Percentiles rank a stretch among this genome's conserved stretches.
phyloP scores from a whole-genome alignment of 2,329 filamentous ascomycete genomes.

The Alternaria triticina region DNA sequence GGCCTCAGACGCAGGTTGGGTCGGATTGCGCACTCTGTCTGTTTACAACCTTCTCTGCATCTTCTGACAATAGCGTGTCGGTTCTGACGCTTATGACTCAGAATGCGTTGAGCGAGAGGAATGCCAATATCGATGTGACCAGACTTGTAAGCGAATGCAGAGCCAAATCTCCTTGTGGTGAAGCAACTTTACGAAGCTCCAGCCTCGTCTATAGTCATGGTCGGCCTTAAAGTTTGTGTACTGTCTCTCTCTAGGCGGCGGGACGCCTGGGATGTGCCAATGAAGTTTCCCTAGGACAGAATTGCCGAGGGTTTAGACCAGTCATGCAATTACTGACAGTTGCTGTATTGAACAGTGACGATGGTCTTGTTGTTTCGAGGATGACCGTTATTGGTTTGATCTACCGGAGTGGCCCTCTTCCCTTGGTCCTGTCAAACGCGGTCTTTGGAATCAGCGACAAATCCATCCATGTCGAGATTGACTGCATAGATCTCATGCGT shows the following conservation, averaged over 20 bases:
- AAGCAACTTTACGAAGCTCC: neutral
- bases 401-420: neutral
- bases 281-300: neutral
- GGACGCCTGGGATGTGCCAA: neutral
- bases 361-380: neutral
- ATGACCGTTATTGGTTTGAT: neutral
- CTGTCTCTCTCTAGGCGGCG: neutral
- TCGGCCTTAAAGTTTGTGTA: neutral
- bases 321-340: neutral
- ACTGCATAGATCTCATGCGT: neutral
- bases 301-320: neutral
- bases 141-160: neutral
- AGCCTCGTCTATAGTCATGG: neutral
- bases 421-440: neutral
- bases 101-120: neutral
- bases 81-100: neutral
- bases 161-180: neutral
- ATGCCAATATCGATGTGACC: neutral
- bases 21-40: neutral
- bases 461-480: neutral
- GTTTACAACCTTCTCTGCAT: neutral
- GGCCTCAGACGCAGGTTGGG: neutral
- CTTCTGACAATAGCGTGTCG: neutral
- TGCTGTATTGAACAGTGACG: neutral
- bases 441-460: neutral